Evolutionary conservation across 2,329 filamentous ascomycete genomes (phyloP), one percentile per base, ranked within the genome.

Genomic region (Penicillium vulpinum): DNA sequence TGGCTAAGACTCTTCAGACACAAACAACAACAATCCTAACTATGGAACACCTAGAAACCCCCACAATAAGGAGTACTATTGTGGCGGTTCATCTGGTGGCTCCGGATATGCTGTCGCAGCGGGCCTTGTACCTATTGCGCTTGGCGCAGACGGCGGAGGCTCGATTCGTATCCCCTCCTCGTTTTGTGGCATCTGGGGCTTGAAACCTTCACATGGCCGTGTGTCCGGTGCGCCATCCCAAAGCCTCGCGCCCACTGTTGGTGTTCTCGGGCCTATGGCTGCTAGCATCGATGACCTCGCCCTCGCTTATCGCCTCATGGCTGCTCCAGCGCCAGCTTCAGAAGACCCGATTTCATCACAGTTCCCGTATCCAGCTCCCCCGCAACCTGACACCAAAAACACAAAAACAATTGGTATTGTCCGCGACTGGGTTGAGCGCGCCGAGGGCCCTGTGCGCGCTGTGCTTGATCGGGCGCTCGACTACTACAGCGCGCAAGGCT

Each of bases 231-330:
- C 79, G 4, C 88, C 88, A 0, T 82, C 84, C 1, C 74, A 79
- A 15, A 84, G 84, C 56, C 79, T 85, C 50, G 83, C 83, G 26
- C 79, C 81, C 33, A 88, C 83, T 0, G 86, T 85, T 33, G 85
- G 83, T 54, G 88, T 94, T 16, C 79, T 84, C 7, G 90, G 91
- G 0, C 92, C 92, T 8, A 83, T 96, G 67, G 88, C 90, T 16
- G 82, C 85, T 46, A 93, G 83, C 53, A 89, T 89, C 60, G 80
- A 86, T 35, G 92, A 96, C 67, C 83, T 97, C 6, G 88, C 88
- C 59, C 81, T 92, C 51, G 88, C 89, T n/a, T 97, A 94, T 77
- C 86, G 90, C 48, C 72, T 90, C 65, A 91, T 95, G 83, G 83
- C 89, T 2, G 82, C 85, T 51, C 89, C 91, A 0, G 83, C 96